These are phyloP conservation scores for Amphicarpaea edgeworthii DNA, from an alignment of 306 rosid species.

Conservation along the genomic window DNA sequence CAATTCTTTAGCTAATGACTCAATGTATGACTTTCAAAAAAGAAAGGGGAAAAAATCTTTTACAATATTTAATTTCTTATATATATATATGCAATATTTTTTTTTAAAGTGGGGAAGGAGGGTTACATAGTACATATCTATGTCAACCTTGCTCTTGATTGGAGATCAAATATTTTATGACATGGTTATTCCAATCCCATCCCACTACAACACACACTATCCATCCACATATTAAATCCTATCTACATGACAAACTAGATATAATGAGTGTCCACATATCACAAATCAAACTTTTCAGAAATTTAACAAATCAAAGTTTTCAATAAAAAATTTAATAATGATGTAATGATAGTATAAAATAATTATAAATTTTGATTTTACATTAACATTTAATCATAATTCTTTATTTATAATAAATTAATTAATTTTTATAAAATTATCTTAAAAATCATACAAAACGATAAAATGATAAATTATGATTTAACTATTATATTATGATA, in stretches of 20 bases:
- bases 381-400: too few species aligned
- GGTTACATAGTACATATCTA: conserved; percentile 51
- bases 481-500: too few species aligned
- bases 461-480: too few species aligned
- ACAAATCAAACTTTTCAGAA: conserved; percentile 45
- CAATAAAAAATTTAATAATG: too few species aligned
- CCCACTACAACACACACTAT: conserved; percentile 26
- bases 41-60: conserved; percentile 15
- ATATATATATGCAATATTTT: neutral
- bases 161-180: conserved; percentile 45
- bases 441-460: too few species aligned
- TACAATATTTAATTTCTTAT: conserved; percentile 19
- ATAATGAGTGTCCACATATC: conserved; percentile 59
- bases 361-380: too few species aligned
- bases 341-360: too few species aligned
- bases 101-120: conserved; percentile 30
- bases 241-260: conserved; percentile 40
- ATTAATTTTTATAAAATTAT: too few species aligned
- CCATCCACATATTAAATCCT: conserved; percentile 48
- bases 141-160: conserved; percentile 50
- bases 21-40: conserved; percentile 53
- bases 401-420: too few species aligned
- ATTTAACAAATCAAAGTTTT: too few species aligned
- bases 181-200: conserved; percentile 47
- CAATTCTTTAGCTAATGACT: conserved; percentile 55